These are phyloP conservation scores for Collybia mongolica DNA, from an alignment of 768 basidiomycete species.

Conservation along the genomic window DNA sequence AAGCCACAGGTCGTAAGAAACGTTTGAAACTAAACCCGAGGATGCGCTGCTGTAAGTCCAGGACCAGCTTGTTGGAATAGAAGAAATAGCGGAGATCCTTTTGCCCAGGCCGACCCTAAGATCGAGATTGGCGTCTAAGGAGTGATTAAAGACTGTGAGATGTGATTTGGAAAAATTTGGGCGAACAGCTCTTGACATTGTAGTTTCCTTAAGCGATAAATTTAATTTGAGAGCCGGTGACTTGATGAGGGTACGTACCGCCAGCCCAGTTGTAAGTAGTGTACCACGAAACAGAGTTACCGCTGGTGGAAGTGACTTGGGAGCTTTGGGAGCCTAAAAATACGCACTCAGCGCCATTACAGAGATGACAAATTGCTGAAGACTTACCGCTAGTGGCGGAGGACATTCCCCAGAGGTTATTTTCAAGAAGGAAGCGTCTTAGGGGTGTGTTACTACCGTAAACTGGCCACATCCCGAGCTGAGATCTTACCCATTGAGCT, in stretches of 20 bases:
- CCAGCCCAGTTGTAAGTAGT: slow-evolving; percentile 31
- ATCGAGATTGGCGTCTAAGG: slow-evolving; percentile 29
- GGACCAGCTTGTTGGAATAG: slow-evolving; percentile 30
- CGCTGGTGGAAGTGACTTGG: slow-evolving; percentile 24
- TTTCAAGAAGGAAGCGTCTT: not conserved
- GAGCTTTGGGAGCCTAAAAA: slow-evolving; percentile 27
- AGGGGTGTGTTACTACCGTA: too few species aligned
- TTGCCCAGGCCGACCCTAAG: slow-evolving; percentile 25
- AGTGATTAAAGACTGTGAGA: not conserved
- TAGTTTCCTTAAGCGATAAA: too few species aligned
- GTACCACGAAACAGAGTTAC: slow-evolving; percentile 26
- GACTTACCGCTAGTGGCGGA: not conserved
- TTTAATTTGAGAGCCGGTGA: not conserved
- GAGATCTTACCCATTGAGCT: too few species aligned
- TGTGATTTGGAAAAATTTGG: not conserved
- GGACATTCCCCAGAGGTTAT: slow-evolving; percentile 1
- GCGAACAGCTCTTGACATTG: too few species aligned
- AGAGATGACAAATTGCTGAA: not conserved
- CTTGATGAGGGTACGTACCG: slow-evolving; percentile 11
- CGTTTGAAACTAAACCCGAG: slow-evolving; percentile 30
- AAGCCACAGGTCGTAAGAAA: slow-evolving; percentile 34
- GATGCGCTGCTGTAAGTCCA: slow-evolving; percentile 30
- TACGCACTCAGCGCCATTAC: too few species aligned
- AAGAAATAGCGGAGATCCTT: slow-evolving; percentile 22
- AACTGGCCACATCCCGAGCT: too few species aligned